These are phyloP conservation scores for Plasmodium billcollinsi DNA, from an alignment of 169 alveolate species.

Conservation along the genomic window DNA sequence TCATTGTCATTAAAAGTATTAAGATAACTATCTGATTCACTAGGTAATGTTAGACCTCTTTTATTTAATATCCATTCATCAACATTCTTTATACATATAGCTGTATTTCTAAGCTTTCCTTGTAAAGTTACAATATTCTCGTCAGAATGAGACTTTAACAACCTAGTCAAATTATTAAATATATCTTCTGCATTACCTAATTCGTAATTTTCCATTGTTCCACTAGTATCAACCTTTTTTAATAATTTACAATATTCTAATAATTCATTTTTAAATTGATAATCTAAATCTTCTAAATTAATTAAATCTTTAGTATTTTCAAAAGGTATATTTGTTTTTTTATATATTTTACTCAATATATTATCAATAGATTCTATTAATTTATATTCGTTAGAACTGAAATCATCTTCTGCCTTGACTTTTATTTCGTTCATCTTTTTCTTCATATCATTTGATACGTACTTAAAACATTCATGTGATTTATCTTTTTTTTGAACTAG, in stretches of 20 bases:
- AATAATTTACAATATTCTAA: constrained; percentile 22
- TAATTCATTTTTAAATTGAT: constrained; percentile 10
- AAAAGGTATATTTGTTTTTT: not conserved
- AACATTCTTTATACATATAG: constrained; percentile 60
- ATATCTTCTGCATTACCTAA: constrained; percentile 24
- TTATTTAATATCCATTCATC: constrained; percentile 44
- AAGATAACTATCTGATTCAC: not conserved
- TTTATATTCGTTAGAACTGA: constrained; percentile 8
- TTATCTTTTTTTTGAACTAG: constrained; percentile 4
- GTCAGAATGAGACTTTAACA: constrained; percentile 12
- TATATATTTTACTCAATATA: constrained; percentile 22
- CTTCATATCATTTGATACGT: constrained; percentile 3
- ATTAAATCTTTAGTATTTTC: not conserved
- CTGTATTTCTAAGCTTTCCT: constrained; percentile 38
- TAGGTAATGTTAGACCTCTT: constrained; percentile 35
- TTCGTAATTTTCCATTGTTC: constrained; percentile 25
- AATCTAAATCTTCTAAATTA: constrained; percentile 16
- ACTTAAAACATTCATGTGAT: constrained; percentile 23
- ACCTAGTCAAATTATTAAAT: constrained; percentile 26
- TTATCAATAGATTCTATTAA: constrained; percentile 22
- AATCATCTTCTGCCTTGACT: constrained; percentile 15
- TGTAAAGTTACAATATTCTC: not conserved
- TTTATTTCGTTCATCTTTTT: not conserved
- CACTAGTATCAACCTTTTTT: constrained; percentile 52
- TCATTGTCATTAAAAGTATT: not conserved